phyloP scores from a whole-genome alignment of 2,329 filamentous ascomycete genomes.

The Acrocalymma vagum region DNA sequence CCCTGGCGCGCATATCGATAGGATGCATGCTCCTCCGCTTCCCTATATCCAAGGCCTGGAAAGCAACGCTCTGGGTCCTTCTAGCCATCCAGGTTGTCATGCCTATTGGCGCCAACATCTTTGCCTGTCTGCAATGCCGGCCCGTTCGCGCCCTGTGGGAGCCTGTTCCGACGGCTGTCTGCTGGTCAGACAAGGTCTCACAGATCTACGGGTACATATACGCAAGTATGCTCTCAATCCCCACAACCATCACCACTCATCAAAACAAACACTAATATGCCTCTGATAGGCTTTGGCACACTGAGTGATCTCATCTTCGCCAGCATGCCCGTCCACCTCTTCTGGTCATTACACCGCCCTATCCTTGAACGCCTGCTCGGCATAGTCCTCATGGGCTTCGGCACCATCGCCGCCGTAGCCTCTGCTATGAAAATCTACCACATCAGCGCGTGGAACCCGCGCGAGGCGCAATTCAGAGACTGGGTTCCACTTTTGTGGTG shows the following conservation, averaged over 20 bases:
- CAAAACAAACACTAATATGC: constrained; percentile 6
- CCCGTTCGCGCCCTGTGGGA: constrained; percentile 11
- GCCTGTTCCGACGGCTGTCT: constrained; percentile 3
- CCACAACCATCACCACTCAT: neutral
- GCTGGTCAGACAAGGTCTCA: constrained; percentile 8
- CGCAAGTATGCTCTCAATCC: constrained; percentile 8
- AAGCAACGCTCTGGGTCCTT: constrained; percentile 8
- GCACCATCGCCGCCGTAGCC: constrained; percentile 10
- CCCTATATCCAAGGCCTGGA: constrained; percentile 11
- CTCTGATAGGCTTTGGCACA: constrained; percentile 9
- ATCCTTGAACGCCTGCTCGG: constrained; percentile 6
- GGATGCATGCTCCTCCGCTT: constrained; percentile 14
- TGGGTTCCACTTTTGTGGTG: constrained; percentile 13
- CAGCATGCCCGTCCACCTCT: constrained; percentile 9
- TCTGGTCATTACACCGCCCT: constrained; percentile 11
- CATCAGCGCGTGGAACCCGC: constrained; percentile 10
- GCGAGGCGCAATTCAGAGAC: constrained; percentile 6
- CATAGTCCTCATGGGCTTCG: constrained; percentile 12
- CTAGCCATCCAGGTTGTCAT: constrained; percentile 9
- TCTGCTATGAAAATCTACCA: constrained; percentile 10
- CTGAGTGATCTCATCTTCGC: constrained; percentile 12
- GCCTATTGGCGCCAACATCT: constrained; percentile 9
- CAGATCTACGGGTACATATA: constrained; percentile 14
- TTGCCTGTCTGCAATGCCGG: constrained; percentile 9
- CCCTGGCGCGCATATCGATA: constrained; percentile 12